Base-by-base conservation (phyloP, 805 yeast species). In the Zygosaccharomyces gambellarensis region DNA sequence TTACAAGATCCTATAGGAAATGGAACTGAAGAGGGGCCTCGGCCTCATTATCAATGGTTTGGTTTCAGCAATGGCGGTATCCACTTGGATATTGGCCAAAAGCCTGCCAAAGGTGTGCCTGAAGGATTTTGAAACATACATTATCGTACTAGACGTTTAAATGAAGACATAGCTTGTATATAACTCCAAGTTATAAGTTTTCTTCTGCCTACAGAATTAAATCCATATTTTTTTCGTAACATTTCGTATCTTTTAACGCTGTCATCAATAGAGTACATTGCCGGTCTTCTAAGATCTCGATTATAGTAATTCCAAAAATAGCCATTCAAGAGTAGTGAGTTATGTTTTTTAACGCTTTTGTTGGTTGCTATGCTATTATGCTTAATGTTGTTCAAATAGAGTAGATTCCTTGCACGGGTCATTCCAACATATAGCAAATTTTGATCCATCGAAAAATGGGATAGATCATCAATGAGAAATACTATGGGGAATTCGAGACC, bases 21-120 rank as follows among this genome's bases (percentile, higher is more conserved):
- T 53, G 59, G 75, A 4, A 73, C 72, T 41, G 63, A 72, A 25
- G 76, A 75, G 21, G 62, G 63, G 50, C 70, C 75, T 53, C 71
- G 46, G 7, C 62, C 63, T 4, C 54, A 46, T 21, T 61, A 46
- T 43, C 58, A 58, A 61, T 75, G 88, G 88, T 56, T 69, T 51
- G 78, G 77, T 25, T 74, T 67, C 43, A 73, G 73, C 27, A 68
- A 70, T 44, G 80, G 80, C 43, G 82, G 72, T 63, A 61, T 83
- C 66, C 73, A 73, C 63, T 45, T 76, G 55, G 64, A 73, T 58
- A 53, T 67, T 53, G 44, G 68, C 53, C 51, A 67, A 69, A 71
- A 76, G 45, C 89, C 82, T 55, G 96, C 96, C 0, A 78, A 78
- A 52, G 96, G 95, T 6, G 96, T 89, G 10, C 97, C 97, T 1